Conservation (phyloP, 768 basidiomycete species). For the Suillus paluster region DNA sequence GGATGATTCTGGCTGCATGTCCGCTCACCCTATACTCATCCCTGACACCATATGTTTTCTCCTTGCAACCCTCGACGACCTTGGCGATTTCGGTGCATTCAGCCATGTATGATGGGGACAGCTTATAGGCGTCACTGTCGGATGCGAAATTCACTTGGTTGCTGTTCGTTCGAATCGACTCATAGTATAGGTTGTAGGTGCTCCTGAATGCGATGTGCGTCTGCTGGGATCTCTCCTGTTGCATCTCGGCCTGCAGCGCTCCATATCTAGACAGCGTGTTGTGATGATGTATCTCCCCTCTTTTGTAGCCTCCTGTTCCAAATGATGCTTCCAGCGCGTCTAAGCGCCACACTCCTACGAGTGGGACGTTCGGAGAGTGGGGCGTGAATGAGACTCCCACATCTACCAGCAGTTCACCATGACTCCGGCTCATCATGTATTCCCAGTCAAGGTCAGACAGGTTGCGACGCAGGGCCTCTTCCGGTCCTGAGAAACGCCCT, state of each 20-base stretch:
- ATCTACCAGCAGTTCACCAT: conserved; percentile 11
- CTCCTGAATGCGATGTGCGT: no score
- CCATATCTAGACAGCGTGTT: no score
- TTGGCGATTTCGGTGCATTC: background rate
- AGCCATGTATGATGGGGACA: conserved; percentile 7
- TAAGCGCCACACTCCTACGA: conserved; percentile 8
- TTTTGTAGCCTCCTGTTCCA: conserved; percentile 10
- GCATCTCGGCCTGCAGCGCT: no score
- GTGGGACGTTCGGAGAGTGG: background rate
- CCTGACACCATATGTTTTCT: conserved; percentile 12
- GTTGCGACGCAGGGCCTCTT: background rate
- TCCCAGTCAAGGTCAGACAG: conserved; percentile 8
- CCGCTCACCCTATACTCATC: conserved; percentile 17
- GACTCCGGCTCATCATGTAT: conserved; percentile 3
- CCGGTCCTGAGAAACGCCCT: no score
- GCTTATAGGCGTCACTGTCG: conserved; percentile 13
- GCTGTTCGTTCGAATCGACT: conserved; percentile 12
- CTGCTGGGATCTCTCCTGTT: no score
- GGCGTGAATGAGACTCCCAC: conserved; percentile 8
- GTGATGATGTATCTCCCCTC: conserved; percentile 14
- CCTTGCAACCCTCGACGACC: conserved; percentile 12
- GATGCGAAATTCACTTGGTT: background rate
- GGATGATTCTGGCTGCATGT: background rate
- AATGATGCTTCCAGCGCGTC: conserved; percentile 14
- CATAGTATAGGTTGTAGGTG: conserved; percentile 21